Evolutionary conservation across 2,329 filamentous ascomycete species (phyloP).

Genomic region (Rhexocercosporidium sp.): DNA sequence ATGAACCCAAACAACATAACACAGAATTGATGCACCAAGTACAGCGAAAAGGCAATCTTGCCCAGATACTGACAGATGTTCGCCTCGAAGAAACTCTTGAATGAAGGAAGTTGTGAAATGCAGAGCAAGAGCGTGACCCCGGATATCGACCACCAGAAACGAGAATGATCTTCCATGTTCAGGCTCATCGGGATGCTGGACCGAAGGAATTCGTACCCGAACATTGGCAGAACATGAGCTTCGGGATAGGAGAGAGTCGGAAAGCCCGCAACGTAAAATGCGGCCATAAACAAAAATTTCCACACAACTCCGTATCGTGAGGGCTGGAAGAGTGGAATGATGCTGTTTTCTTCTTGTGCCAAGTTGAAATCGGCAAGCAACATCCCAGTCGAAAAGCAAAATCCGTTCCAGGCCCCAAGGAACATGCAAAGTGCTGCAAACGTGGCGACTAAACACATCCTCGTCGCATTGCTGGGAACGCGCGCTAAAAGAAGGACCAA

Average conservation of each 20-base stretch:
- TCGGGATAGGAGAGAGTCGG: constrained; percentile 25
- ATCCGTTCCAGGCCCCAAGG: constrained; percentile 35
- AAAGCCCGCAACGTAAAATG: constrained; percentile 36
- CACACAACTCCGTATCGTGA: constrained; percentile 17
- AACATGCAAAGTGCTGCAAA: constrained; percentile 22
- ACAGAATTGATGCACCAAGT: constrained; percentile 52
- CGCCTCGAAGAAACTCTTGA: constrained; percentile 52
- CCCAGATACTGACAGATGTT: constrained; percentile 59
- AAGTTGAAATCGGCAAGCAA: constrained; percentile 35
- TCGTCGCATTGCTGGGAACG: constrained; percentile 20
- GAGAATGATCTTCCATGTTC: constrained; percentile 31
- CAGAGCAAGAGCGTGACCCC: constrained; percentile 31
- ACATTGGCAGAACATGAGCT: constrained; percentile 29
- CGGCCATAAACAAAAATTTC: constrained; percentile 19
- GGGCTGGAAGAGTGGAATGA: not conserved
- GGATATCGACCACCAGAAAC: constrained; percentile 36
- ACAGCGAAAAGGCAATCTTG: constrained; percentile 58
- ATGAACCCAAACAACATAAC: constrained; percentile 40
- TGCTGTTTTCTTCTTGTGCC: constrained; percentile 24
- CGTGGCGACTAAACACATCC: constrained; percentile 28
- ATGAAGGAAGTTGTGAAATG: constrained; percentile 42
- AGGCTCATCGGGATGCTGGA: constrained; percentile 27
- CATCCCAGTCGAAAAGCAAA: constrained; percentile 36
- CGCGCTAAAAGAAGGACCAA: constrained; percentile 27
- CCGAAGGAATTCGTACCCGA: constrained; percentile 31